These are phyloP conservation scores for Phytophthora syringae DNA, from an alignment of 352 stramenopile genomes.

Conservation along the genomic window DNA sequence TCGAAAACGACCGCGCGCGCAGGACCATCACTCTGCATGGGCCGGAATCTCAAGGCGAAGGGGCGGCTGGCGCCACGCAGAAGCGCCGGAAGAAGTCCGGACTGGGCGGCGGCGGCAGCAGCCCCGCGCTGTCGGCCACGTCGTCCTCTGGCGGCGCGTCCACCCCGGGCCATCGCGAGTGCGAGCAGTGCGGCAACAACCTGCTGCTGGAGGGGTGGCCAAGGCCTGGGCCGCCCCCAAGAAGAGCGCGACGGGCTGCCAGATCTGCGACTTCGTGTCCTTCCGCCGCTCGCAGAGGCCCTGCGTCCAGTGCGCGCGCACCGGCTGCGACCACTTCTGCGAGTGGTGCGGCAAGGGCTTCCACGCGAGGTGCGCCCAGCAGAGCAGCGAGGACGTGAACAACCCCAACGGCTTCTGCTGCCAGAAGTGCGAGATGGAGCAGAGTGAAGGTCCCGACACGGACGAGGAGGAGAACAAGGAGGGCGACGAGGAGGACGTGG, in stretches of 20 bases:
- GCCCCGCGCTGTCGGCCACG: constrained; percentile 32
- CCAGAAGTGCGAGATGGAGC: constrained; percentile 70
- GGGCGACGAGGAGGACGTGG: constrained; percentile 57
- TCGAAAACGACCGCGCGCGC: constrained; percentile 32
- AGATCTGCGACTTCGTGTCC: constrained; percentile 85
- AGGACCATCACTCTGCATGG: constrained; percentile 47
- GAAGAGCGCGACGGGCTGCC: constrained; percentile 65
- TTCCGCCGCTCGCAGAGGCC: constrained; percentile 71
- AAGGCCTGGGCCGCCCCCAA: constrained; percentile 49
- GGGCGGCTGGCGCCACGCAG: constrained; percentile 22
- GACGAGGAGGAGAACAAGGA: constrained; percentile 50
- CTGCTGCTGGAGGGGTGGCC: constrained; percentile 49
- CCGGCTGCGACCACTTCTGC: constrained; percentile 80
- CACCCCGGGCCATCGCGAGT: constrained; percentile 58
- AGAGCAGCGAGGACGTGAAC: constrained; percentile 57
- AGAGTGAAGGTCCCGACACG: constrained; percentile 62
- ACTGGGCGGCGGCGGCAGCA: constrained; percentile 21
- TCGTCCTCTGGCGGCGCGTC: constrained; percentile 38
- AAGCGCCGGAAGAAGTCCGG: constrained; percentile 45
- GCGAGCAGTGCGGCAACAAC: constrained; percentile 56
- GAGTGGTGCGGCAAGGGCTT: constrained; percentile 87
- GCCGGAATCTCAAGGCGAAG: constrained; percentile 42
- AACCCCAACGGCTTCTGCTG: constrained; percentile 74
- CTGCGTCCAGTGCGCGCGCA: constrained; percentile 68
- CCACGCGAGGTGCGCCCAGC: constrained; percentile 73